A percentile compares a stretch with the other conserved stretches of the same genome.
Evolutionary conservation across 495 filamentous ascomycete species (phyloP).

Genomic region (Xylaria castorea): DNA sequence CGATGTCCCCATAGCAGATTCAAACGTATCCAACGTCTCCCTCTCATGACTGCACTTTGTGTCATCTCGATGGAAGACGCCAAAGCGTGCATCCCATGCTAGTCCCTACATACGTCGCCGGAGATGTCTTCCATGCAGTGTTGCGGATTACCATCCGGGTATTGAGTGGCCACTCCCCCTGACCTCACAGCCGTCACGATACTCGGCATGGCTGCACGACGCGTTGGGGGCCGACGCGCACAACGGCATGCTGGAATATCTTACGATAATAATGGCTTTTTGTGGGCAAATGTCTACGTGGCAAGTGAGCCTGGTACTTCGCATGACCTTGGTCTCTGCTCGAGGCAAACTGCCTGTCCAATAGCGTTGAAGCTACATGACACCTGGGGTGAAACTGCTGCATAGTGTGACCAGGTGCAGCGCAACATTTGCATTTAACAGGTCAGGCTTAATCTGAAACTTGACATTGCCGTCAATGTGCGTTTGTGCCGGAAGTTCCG

Average conservation of each 20-base stretch:
- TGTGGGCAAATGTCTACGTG: constrained; percentile 25
- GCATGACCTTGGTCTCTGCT: constrained; percentile 22
- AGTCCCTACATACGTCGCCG: constrained; percentile 2
- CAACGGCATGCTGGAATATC: constrained; percentile 18
- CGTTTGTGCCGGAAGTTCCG: constrained; percentile 22
- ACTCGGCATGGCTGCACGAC: constrained; percentile 12
- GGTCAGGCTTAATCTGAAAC: constrained; percentile 25
- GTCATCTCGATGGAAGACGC: constrained; percentile 14
- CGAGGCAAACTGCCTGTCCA: constrained; percentile 15
- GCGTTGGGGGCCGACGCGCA: neutral
- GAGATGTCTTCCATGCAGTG: constrained; percentile 19
- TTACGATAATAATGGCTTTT: constrained; percentile 17
- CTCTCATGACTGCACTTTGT: constrained; percentile 14
- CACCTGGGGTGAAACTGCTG: constrained; percentile 19
- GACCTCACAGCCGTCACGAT: constrained; percentile 15
- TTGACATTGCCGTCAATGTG: constrained; percentile 23
- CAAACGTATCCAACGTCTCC: neutral
- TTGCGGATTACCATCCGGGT: constrained; percentile 21
- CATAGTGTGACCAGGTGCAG: constrained; percentile 19
- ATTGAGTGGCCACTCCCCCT: constrained; percentile 14
- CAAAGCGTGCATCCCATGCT: constrained; percentile 9
- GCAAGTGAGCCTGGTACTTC: constrained; percentile 23
- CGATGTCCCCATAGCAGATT: constrained; percentile 11
- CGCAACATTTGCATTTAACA: constrained; percentile 15
- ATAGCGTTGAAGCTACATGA: constrained; percentile 11